Base-by-base conservation (phyloP, 805 yeast species). In the Yarrowia sp. region DNA sequence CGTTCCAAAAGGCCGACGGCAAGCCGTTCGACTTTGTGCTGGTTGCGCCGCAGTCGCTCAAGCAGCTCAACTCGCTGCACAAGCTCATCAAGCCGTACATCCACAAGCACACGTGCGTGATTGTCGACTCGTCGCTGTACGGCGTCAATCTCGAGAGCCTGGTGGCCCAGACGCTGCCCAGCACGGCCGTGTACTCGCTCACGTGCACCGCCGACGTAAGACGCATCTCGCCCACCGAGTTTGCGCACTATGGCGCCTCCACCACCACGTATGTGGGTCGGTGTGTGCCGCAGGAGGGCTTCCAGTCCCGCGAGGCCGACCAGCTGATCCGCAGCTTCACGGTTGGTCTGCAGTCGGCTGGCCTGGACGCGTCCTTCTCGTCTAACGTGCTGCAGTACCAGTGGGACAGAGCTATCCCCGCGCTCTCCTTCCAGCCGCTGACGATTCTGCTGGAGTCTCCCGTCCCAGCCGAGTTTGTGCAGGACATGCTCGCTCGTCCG, bases 401-500 rank as follows among this genome's bases (percentile, higher is more conserved):
- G 73, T 91, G 97, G 97, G 85, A 86, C 70, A 79, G 88, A 62
- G 92, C 96, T 1, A 79, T 90, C 61, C 90, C 96, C 8, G 80
- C 83, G 62, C 82, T 90, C 41, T 86, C 91, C 21, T 83, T 91
- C 70, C 88, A 87, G 71, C 90, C 96, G 5, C 76, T 91, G 44
- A 77, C 90, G 32, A 80, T 91, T 22, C 69, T 89, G 10, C 84
- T 92, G 68, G 97, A 90, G 73, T 81, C 82, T 63, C 83, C 87
- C 4, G 79, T 76, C 65, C 90, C 96, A 1, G 75, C 74, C 35
- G 73, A 80, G 58, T 77, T 92, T 59, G 76, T 80, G 32, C 75
- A 78, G 36, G 90, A 88, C 71, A 87, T 90, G 47, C 77, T 91
- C 64, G 93, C 96, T 27, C 89, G 89, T 71, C 97, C 97, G 9